Conservation (phyloP, 2,329 filamentous ascomycete species). For the Dryadomyces quercus-mongolicae region DNA sequence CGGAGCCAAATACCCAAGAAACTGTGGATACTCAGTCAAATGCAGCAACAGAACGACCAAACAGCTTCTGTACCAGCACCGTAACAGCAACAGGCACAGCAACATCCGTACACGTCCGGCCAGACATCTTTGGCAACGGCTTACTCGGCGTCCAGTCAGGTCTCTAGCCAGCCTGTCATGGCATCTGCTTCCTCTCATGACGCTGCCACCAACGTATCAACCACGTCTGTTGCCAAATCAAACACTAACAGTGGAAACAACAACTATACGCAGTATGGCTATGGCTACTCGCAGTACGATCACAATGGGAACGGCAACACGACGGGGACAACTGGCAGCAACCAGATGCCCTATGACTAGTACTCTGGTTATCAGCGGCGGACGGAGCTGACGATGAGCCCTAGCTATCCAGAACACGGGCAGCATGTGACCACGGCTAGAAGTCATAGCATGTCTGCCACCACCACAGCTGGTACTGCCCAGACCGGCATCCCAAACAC, state of each 20-base stretch:
- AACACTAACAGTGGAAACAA: background rate
- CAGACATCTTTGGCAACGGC: background rate
- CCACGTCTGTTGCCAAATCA: background rate
- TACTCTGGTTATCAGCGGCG: background rate
- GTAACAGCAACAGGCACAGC: slow-evolving; percentile 5
- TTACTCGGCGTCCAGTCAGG: background rate
- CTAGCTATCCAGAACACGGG: background rate
- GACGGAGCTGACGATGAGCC: background rate
- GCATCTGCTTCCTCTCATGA: background rate
- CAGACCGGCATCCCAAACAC: background rate
- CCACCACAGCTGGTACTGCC: background rate
- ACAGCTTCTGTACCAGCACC: background rate
- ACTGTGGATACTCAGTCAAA: background rate
- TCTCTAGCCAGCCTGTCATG: background rate
- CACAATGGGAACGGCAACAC: slow-evolving; percentile 8
- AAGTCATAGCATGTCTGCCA: background rate
- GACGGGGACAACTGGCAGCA: slow-evolving; percentile 9
- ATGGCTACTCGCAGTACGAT: slow-evolving; percentile 1
- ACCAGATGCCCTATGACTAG: background rate
- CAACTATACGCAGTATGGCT: background rate
- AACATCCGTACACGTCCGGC: slow-evolving; percentile 9
- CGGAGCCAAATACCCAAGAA: background rate
- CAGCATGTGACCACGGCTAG: background rate
- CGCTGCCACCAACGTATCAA: background rate
- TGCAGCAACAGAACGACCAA: background rate